Evolutionary conservation across 306 rosid species (phyloP).

Genomic region (Gillenia trifoliata): DNA sequence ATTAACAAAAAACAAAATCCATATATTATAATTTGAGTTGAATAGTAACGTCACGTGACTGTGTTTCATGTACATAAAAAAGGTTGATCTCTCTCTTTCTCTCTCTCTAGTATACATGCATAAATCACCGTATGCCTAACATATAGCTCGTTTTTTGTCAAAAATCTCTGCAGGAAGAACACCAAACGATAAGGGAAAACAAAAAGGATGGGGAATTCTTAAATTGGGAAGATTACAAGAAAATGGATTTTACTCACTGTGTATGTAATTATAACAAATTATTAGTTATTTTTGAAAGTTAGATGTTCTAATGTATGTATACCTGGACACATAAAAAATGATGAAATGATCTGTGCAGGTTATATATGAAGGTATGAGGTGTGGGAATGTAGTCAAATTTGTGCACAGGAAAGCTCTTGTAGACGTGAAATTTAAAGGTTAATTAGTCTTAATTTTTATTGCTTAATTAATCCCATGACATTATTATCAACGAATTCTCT

Average conservation of each 20-base stretch:
- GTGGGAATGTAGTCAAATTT: conserved; percentile 81
- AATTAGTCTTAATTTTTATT: neutral
- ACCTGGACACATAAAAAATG: neutral
- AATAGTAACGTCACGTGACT: too few relatives aligned
- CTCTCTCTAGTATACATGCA: neutral
- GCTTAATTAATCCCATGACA: neutral
- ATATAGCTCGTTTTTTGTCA: neutral
- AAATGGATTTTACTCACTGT: conserved; percentile 61
- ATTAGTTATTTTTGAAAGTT: too few relatives aligned
- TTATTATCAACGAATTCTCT: too few relatives aligned
- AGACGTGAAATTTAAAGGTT: conserved; percentile 55
- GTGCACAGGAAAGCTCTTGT: conserved; percentile 50
- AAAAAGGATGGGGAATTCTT: conserved; percentile 43
- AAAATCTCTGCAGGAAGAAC: conserved; percentile 59
- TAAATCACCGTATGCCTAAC: neutral
- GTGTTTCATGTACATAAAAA: too few relatives aligned
- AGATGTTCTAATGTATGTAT: neutral
- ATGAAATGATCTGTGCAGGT: conserved; percentile 33
- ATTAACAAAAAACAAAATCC: too few relatives aligned
- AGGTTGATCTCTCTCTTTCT: too few relatives aligned
- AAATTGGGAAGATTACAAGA: conserved; percentile 64
- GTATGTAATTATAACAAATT: conserved; percentile 29
- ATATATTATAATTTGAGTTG: too few relatives aligned
- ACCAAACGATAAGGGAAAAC: conserved; percentile 42
- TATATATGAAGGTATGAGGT: conserved; percentile 61